A percentile compares a stretch with the other conserved stretches of the same genome.
phyloP scores from a whole-genome alignment of 1,284 basidiomycete species.

The Neotropicomus parvogracilis region DNA sequence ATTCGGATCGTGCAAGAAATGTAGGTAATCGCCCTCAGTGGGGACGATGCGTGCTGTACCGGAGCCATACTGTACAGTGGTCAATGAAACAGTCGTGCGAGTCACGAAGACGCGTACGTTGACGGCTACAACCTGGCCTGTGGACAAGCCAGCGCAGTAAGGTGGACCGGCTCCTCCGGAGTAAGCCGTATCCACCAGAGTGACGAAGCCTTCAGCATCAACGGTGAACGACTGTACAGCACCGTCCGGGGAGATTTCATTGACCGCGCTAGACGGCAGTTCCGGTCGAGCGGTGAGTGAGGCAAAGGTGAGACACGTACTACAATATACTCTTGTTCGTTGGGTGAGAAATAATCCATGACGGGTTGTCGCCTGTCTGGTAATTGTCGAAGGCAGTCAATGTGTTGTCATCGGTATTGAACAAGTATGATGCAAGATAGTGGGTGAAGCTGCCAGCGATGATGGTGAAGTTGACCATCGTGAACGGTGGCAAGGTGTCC shows the following conservation, averaged over 20 bases:
- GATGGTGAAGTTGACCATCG: too few species aligned
- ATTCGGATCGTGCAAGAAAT: constrained; percentile 35
- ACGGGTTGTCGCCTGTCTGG: constrained; percentile 32
- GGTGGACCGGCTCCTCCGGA: constrained; percentile 53
- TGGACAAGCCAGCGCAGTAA: constrained; percentile 46
- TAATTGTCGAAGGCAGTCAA: constrained; percentile 34
- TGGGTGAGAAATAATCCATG: constrained; percentile 46
- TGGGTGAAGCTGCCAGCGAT: too few species aligned
- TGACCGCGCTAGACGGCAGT: constrained; percentile 45
- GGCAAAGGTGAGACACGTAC: too few species aligned
- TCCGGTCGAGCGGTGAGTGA: too few species aligned
- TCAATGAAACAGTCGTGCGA: neutral
- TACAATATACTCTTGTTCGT: constrained; percentile 50
- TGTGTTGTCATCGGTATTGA: constrained; percentile 37
- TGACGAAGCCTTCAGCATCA: constrained; percentile 41
- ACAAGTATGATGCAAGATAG: constrained; percentile 47
- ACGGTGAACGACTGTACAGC: constrained; percentile 58
- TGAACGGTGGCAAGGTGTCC: too few species aligned
- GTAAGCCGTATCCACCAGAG: constrained; percentile 43
- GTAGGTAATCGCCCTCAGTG: too few species aligned
- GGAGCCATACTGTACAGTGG: constrained; percentile 44
- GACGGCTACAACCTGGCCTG: constrained; percentile 56
- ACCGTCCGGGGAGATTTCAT: constrained; percentile 49
- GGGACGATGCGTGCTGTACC: constrained; percentile 56
- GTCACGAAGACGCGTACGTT: constrained; percentile 39